These are phyloP conservation scores for Mucor saturninus DNA, from an alignment of 371 early-diverging fungal species.

Conservation along the genomic window DNA sequence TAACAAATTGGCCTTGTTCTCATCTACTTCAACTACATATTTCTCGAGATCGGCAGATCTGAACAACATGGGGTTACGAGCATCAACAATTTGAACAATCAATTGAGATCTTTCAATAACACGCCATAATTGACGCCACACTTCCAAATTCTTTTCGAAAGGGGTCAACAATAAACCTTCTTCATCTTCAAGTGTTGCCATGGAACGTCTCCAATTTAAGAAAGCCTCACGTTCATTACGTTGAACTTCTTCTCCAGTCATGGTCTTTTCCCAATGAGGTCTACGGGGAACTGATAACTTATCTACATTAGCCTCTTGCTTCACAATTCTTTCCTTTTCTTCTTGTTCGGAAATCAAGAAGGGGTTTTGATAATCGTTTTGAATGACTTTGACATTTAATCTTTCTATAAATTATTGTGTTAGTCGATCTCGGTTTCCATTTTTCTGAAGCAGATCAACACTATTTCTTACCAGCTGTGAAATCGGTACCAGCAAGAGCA, in stretches of 20 bases:
- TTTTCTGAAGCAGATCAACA: not conserved
- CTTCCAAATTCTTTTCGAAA: slow-evolving; percentile 98
- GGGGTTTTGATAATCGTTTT: slow-evolving; percentile 78
- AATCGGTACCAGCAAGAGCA: slow-evolving; percentile 92
- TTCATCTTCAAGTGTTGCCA: slow-evolving; percentile 90
- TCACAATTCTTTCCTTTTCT: slow-evolving; percentile 69
- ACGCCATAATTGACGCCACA: slow-evolving; percentile 99
- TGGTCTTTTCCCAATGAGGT: slow-evolving; percentile 89
- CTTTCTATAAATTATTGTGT: slow-evolving; percentile 53
- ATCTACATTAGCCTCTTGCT: slow-evolving; percentile 77
- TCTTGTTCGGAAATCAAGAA: slow-evolving; percentile 81
- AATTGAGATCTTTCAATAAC: slow-evolving; percentile 97
- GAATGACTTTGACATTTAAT: slow-evolving; percentile 86
- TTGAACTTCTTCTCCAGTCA: slow-evolving; percentile 85
- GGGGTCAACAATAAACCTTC: slow-evolving; percentile 93
- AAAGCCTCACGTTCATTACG: slow-evolving; percentile 84
- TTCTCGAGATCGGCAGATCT: slow-evolving; percentile 91
- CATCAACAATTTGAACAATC: slow-evolving; percentile 99
- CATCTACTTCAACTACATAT: slow-evolving; percentile 90
- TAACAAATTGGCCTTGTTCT: slow-evolving; percentile 81
- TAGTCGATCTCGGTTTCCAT: not conserved
- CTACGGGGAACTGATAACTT: slow-evolving; percentile 84
- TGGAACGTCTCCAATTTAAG: slow-evolving; percentile 90
- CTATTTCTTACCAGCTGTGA: slow-evolving; percentile 79
- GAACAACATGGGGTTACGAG: slow-evolving; percentile 97